A percentile compares a stretch with the other conserved stretches of the same genome.
Conservation (phyloP, 495 filamentous ascomycete species). For the Annulohypoxylon nitens region DNA sequence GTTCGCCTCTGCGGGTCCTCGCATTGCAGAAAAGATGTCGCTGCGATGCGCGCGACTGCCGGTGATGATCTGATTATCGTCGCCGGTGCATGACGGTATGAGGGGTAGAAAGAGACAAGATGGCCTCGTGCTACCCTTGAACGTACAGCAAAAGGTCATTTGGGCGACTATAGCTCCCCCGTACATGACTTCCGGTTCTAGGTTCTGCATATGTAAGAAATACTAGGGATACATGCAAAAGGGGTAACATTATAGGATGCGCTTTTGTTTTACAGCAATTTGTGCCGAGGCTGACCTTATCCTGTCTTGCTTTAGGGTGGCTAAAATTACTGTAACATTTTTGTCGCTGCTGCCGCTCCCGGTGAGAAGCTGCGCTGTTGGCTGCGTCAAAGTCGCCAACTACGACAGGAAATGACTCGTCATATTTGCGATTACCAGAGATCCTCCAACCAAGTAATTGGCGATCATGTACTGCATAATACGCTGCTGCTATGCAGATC, state of each 20-base stretch:
- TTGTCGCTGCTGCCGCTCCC: neutral
- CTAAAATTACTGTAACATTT: slow-evolving; percentile 32
- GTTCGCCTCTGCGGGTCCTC: neutral
- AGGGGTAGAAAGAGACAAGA: slow-evolving; percentile 17
- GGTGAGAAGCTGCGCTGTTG: slow-evolving; percentile 11
- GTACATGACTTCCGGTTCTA: neutral
- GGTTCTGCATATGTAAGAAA: slow-evolving; percentile 6
- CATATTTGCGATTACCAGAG: slow-evolving; percentile 17
- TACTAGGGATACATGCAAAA: slow-evolving; percentile 2
- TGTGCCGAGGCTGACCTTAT: neutral
- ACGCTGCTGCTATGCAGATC: slow-evolving; percentile 19
- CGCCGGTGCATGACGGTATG: slow-evolving; percentile 24
- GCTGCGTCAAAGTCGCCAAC: neutral
- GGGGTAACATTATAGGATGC: slow-evolving; percentile 41
- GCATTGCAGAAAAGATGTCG: slow-evolving; percentile 4
- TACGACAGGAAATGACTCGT: slow-evolving; percentile 17
- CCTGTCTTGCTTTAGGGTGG: neutral
- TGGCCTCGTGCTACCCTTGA: neutral
- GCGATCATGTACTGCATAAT: slow-evolving; percentile 13
- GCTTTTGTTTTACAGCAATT: slow-evolving; percentile 31
- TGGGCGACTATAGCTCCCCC: neutral
- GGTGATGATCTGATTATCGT: slow-evolving; percentile 43
- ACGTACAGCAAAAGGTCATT: neutral
- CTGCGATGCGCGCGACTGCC: slow-evolving; percentile 11
- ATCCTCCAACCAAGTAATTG: slow-evolving; percentile 26